Percentiles rank a stretch among this genome's conserved stretches.
Evolutionary conservation across 2,329 filamentous ascomycete species (phyloP).

Genomic region (Trichophaea hybrida): DNA sequence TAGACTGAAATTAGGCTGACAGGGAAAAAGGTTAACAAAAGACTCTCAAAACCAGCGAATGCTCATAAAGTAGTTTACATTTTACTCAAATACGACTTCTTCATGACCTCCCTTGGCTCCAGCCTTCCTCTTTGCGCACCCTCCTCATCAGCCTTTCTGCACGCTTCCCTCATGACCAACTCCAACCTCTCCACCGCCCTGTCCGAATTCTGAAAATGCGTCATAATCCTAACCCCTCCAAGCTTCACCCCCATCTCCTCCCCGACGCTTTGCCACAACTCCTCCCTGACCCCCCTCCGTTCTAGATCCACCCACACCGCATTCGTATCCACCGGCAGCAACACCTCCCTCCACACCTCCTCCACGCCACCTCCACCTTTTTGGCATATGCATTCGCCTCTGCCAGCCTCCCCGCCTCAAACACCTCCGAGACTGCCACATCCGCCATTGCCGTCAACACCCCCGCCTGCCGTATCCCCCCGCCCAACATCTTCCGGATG

Average conservation of each 20-base stretch:
- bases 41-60: too few relatives aligned
- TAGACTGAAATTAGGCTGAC: too few relatives aligned
- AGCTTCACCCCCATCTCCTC: slow-evolving; percentile 45
- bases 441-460: slow-evolving; percentile 61
- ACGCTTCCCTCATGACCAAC: slow-evolving; percentile 37
- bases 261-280: slow-evolving; percentile 40
- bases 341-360: slow-evolving; percentile 48
- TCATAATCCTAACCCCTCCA: slow-evolving; percentile 45
- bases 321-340: slow-evolving; percentile 67
- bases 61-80: too few relatives aligned
- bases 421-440: slow-evolving; percentile 67
- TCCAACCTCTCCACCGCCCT: slow-evolving; percentile 46
- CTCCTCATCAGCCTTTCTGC: slow-evolving; percentile 1
- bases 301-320: slow-evolving; percentile 76
- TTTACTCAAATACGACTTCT: background rate
- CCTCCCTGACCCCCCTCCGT: slow-evolving; percentile 40
- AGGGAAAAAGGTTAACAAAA: too few relatives aligned
- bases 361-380: slow-evolving; percentile 52
- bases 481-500: slow-evolving; percentile 58
- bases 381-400: slow-evolving; percentile 49
- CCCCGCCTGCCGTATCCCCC: slow-evolving; percentile 62
- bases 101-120: background rate
- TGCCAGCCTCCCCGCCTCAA: slow-evolving; percentile 42
- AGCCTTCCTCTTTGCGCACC: background rate
- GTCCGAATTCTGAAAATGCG: slow-evolving; percentile 59